Conservation (phyloP, 2,329 filamentous ascomycete genomes). For the Phyllosticta citrichinensis region DNA sequence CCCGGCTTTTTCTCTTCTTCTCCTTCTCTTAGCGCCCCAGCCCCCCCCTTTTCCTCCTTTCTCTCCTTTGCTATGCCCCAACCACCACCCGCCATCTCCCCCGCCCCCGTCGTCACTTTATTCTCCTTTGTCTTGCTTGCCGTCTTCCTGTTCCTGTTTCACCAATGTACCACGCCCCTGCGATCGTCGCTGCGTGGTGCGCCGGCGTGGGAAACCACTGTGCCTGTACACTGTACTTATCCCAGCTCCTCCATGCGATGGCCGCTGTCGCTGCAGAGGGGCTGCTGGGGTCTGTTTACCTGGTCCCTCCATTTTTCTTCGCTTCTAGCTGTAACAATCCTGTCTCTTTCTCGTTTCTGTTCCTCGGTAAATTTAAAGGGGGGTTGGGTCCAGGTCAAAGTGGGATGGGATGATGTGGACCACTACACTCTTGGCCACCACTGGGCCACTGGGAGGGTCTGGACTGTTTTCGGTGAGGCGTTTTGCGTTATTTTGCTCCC, state of each 20-base stretch:
- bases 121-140: background rate
- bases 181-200: background rate
- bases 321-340: too few species aligned
- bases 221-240: background rate
- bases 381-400: too few species aligned
- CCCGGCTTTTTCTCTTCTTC: conserved; percentile 2
- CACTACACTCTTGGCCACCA: too few species aligned
- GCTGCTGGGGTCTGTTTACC: background rate
- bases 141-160: background rate
- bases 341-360: background rate
- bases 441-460: too few species aligned
- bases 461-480: background rate
- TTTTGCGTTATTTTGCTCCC: background rate
- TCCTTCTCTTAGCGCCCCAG: background rate
- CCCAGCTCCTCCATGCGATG: background rate
- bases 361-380: background rate
- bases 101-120: background rate
- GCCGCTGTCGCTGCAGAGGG: background rate
- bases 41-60: background rate
- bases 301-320: background rate
- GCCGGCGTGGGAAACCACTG: too few species aligned
- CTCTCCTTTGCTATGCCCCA: background rate
- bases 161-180: background rate
- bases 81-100: background rate
- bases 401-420: too few species aligned